phyloP scores from a whole-genome alignment of 2,329 filamentous ascomycete genomes.

The Colletotrichum trifolii region DNA sequence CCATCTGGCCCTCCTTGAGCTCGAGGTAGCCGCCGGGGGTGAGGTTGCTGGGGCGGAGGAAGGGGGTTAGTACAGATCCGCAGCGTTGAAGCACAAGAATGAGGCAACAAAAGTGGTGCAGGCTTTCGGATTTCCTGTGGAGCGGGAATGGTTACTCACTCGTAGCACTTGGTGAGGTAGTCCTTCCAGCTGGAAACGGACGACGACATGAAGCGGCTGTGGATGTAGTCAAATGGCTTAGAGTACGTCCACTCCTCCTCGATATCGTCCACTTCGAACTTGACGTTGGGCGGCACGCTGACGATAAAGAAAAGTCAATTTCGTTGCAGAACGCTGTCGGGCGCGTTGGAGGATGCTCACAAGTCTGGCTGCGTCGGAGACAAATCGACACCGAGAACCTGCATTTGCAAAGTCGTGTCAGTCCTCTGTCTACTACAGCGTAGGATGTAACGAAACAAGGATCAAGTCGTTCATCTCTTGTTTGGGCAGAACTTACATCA shows the following conservation, averaged over 20 bases:
- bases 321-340: no score
- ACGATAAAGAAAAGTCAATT: conserved; percentile 38
- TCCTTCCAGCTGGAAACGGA: conserved; percentile 46
- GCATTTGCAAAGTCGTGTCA: neutral
- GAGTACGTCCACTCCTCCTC: conserved; percentile 47
- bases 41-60: neutral
- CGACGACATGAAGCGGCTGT: conserved; percentile 7
- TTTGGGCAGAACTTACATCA: conserved; percentile 34
- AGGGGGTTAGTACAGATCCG: neutral
- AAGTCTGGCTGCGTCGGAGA: conserved; percentile 48
- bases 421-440: neutral
- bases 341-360: conserved; percentile 34
- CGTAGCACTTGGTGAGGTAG: conserved; percentile 49
- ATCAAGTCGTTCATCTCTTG: no score
- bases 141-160: conserved; percentile 22
- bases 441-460: neutral
- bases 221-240: conserved; percentile 48
- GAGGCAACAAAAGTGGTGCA: neutral
- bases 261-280: conserved; percentile 53
- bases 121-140: neutral
- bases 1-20: conserved; percentile 4
- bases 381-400: conserved; percentile 45
- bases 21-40: neutral
- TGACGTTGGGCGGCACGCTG: conserved; percentile 55
- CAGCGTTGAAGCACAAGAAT: neutral